Percentiles rank a stretch among this genome's conserved stretches.
Conservation (phyloP, 345 rosid species). For the Lumnitzera littorea region DNA sequence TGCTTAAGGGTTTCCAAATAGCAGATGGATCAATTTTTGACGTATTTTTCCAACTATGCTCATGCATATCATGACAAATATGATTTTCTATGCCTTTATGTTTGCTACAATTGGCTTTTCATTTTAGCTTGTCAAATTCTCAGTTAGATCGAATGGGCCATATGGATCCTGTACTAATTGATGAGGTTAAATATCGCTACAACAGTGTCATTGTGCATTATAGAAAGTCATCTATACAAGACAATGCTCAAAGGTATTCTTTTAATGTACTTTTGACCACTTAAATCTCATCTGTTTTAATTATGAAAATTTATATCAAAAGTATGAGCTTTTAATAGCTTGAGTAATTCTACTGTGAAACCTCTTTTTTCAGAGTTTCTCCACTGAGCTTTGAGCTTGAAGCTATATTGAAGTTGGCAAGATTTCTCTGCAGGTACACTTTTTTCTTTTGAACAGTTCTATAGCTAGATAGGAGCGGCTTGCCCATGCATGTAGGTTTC, state of each 20-base stretch:
- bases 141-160: constrained; percentile 83
- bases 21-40: too few species aligned
- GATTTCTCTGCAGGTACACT: constrained; percentile 90
- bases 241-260: constrained; percentile 77
- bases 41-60: too few species aligned
- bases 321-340: background rate
- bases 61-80: background rate
- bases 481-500: too few species aligned
- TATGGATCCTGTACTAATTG: constrained; percentile 64
- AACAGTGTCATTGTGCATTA: constrained; percentile 73
- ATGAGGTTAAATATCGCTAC: constrained; percentile 78
- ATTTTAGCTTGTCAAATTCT: constrained; percentile 15
- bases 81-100: background rate
- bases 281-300: background rate
- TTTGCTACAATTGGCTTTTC: too few species aligned
- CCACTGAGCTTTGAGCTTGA: constrained; percentile 98
- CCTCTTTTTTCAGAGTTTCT: constrained; percentile 65
- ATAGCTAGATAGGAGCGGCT: background rate
- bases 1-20: too few species aligned
- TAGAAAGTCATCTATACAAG: constrained; percentile 90
- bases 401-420: constrained; percentile 86
- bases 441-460: background rate
- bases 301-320: background rate
- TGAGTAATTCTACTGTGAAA: constrained; percentile 8
- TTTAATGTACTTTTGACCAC: background rate